Evolutionary conservation across 2,329 filamentous ascomycete species (phyloP).

Genomic region (Scytalidium lignicola): DNA sequence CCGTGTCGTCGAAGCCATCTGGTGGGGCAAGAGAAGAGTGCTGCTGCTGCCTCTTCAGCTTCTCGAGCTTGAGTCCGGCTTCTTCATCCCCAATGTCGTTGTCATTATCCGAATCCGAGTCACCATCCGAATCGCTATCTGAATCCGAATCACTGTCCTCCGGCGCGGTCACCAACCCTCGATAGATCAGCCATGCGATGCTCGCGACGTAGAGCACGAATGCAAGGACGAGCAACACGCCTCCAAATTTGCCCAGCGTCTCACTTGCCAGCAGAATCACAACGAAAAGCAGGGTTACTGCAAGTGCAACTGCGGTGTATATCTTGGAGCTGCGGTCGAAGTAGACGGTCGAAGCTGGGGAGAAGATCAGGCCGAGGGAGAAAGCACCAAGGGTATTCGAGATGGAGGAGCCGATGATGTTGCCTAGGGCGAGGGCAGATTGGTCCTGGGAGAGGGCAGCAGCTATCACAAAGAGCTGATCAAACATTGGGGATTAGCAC

Average conservation of each 20-base stretch:
- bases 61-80: background rate
- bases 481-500: background rate
- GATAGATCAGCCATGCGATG: slow-evolving; percentile 40
- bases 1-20: background rate
- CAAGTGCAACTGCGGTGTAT: slow-evolving; percentile 38
- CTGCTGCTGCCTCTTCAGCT: background rate
- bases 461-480: slow-evolving; percentile 42
- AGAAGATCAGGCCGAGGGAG: slow-evolving; percentile 44
- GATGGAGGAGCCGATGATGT: slow-evolving; percentile 48
- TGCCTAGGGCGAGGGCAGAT: slow-evolving; percentile 46
- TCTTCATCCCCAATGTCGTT: slow-evolving; percentile 12
- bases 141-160: slow-evolving; percentile 38
- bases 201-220: slow-evolving; percentile 41
- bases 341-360: slow-evolving; percentile 21
- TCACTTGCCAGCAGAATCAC: slow-evolving; percentile 28
- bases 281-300: slow-evolving; percentile 35
- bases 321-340: slow-evolving; percentile 45
- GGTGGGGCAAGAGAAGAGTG: background rate
- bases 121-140: slow-evolving; percentile 29
- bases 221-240: slow-evolving; percentile 33
- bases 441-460: slow-evolving; percentile 40
- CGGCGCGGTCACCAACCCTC: slow-evolving; percentile 35
- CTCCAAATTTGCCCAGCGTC: slow-evolving; percentile 29
- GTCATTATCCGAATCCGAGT: slow-evolving; percentile 19
- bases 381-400: slow-evolving; percentile 53